These are phyloP conservation scores for Cryptosporidium sp. DNA, from an alignment of 169 alveolate genomes.

Conservation along the genomic window DNA sequence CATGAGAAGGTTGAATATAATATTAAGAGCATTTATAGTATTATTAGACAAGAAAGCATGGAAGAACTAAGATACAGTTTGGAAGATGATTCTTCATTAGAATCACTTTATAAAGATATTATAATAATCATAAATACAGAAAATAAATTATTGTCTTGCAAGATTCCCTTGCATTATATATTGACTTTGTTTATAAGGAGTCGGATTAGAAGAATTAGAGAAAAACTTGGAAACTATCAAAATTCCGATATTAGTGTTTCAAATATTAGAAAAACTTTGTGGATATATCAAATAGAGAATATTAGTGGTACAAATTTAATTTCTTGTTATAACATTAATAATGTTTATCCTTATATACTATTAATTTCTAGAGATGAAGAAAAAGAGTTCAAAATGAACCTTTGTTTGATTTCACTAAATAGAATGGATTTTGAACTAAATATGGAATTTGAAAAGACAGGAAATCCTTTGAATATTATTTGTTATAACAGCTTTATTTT, in stretches of 20 bases:
- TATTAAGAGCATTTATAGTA: conserved; percentile 17
- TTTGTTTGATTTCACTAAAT: conserved; percentile 22
- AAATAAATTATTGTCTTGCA: conserved; percentile 15
- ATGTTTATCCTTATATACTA: conserved; percentile 38
- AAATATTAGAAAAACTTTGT: conserved; percentile 19
- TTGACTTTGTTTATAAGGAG: conserved; percentile 18
- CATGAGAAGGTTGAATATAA: conserved; percentile 11
- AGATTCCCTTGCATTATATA: conserved; percentile 35
- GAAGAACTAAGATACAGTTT: conserved; percentile 12
- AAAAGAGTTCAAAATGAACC: background rate
- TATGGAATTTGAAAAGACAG: background rate
- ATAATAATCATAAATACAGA: conserved; percentile 19
- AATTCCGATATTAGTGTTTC: conserved; percentile 2
- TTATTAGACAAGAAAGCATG: conserved; percentile 33
- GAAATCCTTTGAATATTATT: conserved; percentile 12
- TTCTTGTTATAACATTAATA: conserved; percentile 21
- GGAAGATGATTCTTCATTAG: conserved; percentile 7
- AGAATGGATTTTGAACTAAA: conserved; percentile 16
- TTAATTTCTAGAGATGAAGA: background rate
- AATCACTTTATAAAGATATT: conserved; percentile 18
- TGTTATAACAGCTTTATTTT: background rate
- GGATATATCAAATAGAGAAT: conserved; percentile 28
- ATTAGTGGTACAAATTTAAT: background rate
- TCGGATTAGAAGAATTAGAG: background rate
- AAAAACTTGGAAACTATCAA: background rate